These are phyloP conservation scores for Petrea volubilis DNA, from an alignment of 257 asterid species.

Conservation along the genomic window DNA sequence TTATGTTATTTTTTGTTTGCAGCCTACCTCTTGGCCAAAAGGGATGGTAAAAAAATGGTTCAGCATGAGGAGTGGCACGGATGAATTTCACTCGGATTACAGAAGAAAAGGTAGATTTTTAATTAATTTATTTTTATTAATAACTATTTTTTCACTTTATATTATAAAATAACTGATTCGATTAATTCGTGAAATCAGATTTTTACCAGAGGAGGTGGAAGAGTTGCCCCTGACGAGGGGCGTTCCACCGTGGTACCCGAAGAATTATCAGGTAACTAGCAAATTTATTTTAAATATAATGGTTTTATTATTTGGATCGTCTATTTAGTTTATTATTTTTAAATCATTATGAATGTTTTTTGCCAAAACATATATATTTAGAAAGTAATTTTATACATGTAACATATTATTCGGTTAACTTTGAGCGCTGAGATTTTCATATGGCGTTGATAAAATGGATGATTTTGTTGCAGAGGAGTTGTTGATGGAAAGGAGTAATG, in stretches of 20 bases:
- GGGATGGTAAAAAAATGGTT: conserved; percentile 63
- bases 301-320: background rate
- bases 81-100: conserved; percentile 69
- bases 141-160: background rate
- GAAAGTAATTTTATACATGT: no score
- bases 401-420: no score
- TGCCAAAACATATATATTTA: no score
- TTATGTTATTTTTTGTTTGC: conserved; percentile 20
- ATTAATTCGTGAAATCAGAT: conserved; percentile 21
- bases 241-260: conserved; percentile 63
- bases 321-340: no score
- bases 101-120: conserved; percentile 36
- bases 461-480: conserved; percentile 41
- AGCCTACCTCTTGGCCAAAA: conserved; percentile 72
- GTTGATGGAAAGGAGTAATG: conserved; percentile 45
- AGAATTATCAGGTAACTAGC: conserved; percentile 60
- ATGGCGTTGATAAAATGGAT: no score
- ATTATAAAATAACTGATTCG: background rate
- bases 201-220: conserved; percentile 39
- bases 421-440: no score
- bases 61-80: conserved; percentile 44
- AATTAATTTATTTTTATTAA: background rate
- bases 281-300: background rate
- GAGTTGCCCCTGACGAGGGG: conserved; percentile 65
- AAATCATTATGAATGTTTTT: no score